Percentiles rank a stretch among this genome's conserved stretches.
phyloP scores from a whole-genome alignment of 345 rosid species.

The Eutrema japonicum region DNA sequence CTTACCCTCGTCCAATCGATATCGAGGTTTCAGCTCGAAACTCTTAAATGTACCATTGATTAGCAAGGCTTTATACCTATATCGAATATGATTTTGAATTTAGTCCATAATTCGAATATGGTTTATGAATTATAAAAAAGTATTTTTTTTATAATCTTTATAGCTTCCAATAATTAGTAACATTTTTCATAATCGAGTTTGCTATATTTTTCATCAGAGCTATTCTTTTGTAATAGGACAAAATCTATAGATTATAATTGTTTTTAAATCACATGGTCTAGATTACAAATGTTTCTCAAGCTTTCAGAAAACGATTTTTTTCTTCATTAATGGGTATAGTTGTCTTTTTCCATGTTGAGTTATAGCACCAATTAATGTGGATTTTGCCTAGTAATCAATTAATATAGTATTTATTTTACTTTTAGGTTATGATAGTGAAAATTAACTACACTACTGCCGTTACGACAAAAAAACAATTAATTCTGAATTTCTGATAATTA shows the following conservation, averaged over 20 bases:
- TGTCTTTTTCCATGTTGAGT: slow-evolving; percentile 30
- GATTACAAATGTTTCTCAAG: neutral
- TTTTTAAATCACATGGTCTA: too few relatives aligned
- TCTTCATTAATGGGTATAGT: slow-evolving; percentile 2
- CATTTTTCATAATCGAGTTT: neutral
- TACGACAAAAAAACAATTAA: slow-evolving; percentile 4
- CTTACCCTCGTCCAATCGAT: slow-evolving; percentile 10
- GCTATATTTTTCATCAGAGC: neutral
- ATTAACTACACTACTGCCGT: slow-evolving; percentile 3
- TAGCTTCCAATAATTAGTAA: neutral
- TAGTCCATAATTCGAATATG: neutral
- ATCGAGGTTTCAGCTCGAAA: neutral
- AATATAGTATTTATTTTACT: too few relatives aligned
- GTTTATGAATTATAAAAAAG: too few relatives aligned
- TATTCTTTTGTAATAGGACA: neutral
- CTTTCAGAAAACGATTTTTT: neutral
- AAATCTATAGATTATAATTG: neutral
- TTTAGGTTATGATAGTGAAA: slow-evolving; percentile 6
- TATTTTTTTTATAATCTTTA: neutral
- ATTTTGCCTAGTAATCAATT: slow-evolving; percentile 9
- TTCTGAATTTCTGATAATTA: neutral
- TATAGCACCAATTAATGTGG: slow-evolving; percentile 9
- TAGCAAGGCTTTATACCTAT: neutral
- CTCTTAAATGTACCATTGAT: neutral
- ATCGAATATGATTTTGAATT: too few relatives aligned